Conservation (phyloP, 257 asterid genomes). For the Nicotiana obtusifolia region DNA sequence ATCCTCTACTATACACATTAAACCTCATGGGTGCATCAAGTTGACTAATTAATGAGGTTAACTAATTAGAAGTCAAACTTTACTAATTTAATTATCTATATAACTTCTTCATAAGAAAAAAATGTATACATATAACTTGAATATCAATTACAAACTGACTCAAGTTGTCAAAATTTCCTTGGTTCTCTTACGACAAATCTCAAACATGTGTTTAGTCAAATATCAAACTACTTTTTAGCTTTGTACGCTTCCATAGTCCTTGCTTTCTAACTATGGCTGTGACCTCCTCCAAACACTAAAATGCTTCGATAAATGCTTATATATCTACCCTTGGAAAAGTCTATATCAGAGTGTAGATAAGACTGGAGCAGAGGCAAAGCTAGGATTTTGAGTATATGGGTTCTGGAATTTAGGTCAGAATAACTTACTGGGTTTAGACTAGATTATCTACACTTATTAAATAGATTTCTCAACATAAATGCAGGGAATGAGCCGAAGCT, state of each 20-base stretch:
- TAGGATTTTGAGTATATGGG: no score
- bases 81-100: not conserved
- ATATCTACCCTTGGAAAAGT: not conserved
- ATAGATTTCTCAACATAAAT: no score
- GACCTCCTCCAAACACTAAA: not conserved
- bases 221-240: not conserved
- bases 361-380: no score
- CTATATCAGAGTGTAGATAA: not conserved
- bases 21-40: no score
- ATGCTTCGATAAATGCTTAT: not conserved
- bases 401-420: no score
- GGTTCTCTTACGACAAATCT: not conserved
- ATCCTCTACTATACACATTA: no score
- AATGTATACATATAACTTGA: not conserved
- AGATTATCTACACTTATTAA: no score
- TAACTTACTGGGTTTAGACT: no score
- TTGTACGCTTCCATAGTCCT: not conserved
- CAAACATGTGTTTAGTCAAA: not conserved
- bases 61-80: not conserved
- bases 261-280: not conserved
- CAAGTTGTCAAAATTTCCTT: not conserved
- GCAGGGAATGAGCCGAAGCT: no score
- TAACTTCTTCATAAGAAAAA: not conserved
- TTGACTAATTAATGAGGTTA: not conserved
- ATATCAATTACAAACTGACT: not conserved